Evolutionary conservation across 805 yeast genomes (phyloP).

Genomic region (Sungouiella thailandica): DNA sequence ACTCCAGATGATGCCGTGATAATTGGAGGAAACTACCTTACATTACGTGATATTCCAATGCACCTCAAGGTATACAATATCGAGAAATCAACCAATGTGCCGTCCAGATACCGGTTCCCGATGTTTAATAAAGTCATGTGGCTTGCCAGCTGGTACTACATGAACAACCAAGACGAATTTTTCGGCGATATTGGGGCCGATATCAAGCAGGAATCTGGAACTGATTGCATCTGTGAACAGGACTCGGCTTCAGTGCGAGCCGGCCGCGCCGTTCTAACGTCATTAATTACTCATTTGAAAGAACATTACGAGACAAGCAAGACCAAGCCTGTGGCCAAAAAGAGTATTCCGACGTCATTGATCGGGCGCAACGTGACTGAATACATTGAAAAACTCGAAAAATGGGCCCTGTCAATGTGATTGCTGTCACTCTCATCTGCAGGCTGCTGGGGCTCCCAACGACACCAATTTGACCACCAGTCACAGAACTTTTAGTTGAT

Average conservation of each 20-base stretch:
- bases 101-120: conserved; percentile 74
- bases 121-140: conserved; percentile 66
- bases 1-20: conserved; percentile 79
- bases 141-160: conserved; percentile 50
- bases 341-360: conserved; percentile 27
- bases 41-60: conserved; percentile 54
- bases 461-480: too few species aligned
- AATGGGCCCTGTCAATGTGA: too few species aligned
- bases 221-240: neutral
- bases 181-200: conserved; percentile 5
- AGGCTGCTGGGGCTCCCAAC: too few species aligned
- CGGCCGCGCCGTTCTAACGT: conserved; percentile 4
- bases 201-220: neutral
- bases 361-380: conserved; percentile 20
- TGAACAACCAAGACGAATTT: conserved; percentile 21
- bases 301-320: conserved; percentile 30
- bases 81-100: conserved; percentile 68
- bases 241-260: neutral
- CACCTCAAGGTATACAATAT: conserved; percentile 60
- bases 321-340: conserved; percentile 26
- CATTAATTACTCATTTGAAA: conserved; percentile 21
- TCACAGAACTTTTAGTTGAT: too few species aligned
- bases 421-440: too few species aligned
- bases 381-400: neutral
- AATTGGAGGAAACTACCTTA: conserved; percentile 84